Evolutionary conservation across 495 filamentous ascomycete species (phyloP).

Genomic region (Daldinia caldariorum): DNA sequence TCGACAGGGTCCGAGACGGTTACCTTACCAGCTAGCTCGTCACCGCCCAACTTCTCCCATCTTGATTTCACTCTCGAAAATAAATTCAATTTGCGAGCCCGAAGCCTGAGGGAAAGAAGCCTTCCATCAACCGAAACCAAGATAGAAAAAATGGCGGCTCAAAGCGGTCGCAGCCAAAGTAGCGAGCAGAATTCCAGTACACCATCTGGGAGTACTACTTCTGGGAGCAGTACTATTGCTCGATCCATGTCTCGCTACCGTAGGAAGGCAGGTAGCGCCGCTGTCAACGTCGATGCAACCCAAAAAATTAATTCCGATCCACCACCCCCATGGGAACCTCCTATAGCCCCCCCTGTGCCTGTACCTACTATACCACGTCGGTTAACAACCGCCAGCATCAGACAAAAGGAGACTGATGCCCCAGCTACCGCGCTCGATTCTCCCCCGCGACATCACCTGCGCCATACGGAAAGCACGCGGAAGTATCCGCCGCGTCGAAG

Average conservation of each 20-base stretch:
- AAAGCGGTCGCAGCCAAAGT: constrained; percentile 18
- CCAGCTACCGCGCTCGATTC: constrained; percentile 24
- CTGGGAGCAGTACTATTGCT: constrained; percentile 51
- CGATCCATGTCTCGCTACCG: constrained; percentile 70
- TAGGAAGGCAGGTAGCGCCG: constrained; percentile 47
- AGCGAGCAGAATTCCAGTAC: constrained; percentile 26
- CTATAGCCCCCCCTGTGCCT: constrained; percentile 47
- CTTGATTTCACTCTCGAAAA: constrained; percentile 21
- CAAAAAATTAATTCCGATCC: constrained; percentile 46
- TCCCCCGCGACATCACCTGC: constrained; percentile 38
- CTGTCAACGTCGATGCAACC: constrained; percentile 43
- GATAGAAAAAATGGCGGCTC: constrained; percentile 19
- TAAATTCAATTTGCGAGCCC: constrained; percentile 23
- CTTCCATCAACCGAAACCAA: constrained; percentile 21
- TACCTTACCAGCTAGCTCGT: constrained; percentile 30
- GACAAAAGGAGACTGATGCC: constrained; percentile 38
- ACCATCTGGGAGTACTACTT: constrained; percentile 48
- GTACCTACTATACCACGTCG: constrained; percentile 45
- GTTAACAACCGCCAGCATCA: constrained; percentile 36
- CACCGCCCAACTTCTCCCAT: constrained; percentile 37
- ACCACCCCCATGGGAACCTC: constrained; percentile 40
- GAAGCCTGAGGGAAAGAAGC: constrained; percentile 24
- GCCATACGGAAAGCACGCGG: constrained; percentile 38
- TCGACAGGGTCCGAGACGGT: constrained; percentile 43
- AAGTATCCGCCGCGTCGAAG: constrained; percentile 31